These are phyloP conservation scores for Ordospora colligata DNA, from an alignment of 371 early-diverging fungal species.

Conservation along the genomic window DNA sequence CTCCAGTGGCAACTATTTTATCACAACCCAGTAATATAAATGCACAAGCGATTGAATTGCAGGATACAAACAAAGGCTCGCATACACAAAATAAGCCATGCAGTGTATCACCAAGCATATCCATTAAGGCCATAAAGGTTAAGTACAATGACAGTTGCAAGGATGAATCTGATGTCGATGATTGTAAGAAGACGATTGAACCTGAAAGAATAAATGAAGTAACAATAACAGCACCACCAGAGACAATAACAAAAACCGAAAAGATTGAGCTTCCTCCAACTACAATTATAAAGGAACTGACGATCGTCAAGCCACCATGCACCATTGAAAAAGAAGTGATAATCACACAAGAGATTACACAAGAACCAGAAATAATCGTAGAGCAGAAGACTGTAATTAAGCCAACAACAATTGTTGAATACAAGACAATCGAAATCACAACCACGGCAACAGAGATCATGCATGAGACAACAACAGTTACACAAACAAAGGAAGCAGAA, in stretches of 20 bases:
- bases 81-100: no score
- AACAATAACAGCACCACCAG: background rate
- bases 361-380: background rate
- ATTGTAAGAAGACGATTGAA: background rate
- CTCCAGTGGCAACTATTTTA: no score
- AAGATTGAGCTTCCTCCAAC: conserved; percentile 4
- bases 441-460: background rate
- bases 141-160: background rate
- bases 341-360: background rate
- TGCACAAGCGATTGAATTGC: no score
- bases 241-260: background rate
- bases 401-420: conserved; percentile 7
- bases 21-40: no score
- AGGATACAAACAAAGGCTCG: no score
- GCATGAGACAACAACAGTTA: background rate
- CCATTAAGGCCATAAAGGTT: background rate
- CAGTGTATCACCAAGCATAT: background rate
- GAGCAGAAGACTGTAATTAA: background rate
- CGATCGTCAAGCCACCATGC: background rate
- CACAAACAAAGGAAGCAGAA: background rate
- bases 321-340: background rate
- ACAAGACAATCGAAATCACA: conserved; percentile 15
- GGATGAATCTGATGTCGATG: background rate
- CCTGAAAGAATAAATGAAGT: background rate
- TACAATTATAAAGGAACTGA: conserved; percentile 17